Conservation (phyloP, 2,329 filamentous ascomycete species). For the Apiospora malaysiana region DNA sequence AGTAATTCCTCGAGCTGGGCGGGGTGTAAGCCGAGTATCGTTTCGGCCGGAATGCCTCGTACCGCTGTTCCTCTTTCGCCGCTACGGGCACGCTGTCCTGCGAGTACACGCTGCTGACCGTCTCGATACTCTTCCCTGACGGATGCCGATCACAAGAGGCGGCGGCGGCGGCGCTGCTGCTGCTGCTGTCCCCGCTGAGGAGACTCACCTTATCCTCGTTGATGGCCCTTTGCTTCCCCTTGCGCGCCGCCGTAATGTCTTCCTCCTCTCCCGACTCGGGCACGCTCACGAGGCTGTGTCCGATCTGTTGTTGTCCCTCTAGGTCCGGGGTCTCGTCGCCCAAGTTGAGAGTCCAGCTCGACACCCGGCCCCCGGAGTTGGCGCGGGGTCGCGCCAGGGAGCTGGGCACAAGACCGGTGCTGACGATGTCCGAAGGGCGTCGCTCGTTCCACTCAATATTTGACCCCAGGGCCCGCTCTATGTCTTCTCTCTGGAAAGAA, state of each 20-base stretch:
- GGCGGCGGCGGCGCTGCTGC: not conserved
- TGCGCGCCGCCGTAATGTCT: not conserved
- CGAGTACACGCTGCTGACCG: not conserved
- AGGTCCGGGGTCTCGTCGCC: slow-evolving; percentile 23
- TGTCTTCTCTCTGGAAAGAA: slow-evolving; percentile 33
- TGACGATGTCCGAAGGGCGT: slow-evolving; percentile 23
- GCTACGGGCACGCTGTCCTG: not conserved
- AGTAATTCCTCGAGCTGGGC: not conserved
- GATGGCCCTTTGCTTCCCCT: slow-evolving; percentile 1
- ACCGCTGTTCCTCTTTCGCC: not conserved
- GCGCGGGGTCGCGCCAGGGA: slow-evolving; percentile 30
- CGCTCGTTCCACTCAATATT: slow-evolving; percentile 40
- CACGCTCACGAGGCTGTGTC: slow-evolving; percentile 38
- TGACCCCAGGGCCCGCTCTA: slow-evolving; percentile 38
- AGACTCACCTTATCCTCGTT: slow-evolving; percentile 20
- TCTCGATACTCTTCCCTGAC: not conserved
- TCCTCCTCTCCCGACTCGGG: slow-evolving; percentile 36
- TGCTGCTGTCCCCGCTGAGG: not conserved
- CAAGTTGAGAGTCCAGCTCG: slow-evolving; percentile 35
- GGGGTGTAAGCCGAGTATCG: not conserved
- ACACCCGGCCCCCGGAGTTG: slow-evolving; percentile 33
- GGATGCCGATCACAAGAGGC: not conserved
- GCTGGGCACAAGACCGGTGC: slow-evolving; percentile 29
- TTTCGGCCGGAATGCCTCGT: slow-evolving; percentile 3
- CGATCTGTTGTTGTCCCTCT: slow-evolving; percentile 21